These are phyloP conservation scores for Pichiaceae sp. DNA, from an alignment of 1,139 yeast species.

Conservation along the genomic window DNA sequence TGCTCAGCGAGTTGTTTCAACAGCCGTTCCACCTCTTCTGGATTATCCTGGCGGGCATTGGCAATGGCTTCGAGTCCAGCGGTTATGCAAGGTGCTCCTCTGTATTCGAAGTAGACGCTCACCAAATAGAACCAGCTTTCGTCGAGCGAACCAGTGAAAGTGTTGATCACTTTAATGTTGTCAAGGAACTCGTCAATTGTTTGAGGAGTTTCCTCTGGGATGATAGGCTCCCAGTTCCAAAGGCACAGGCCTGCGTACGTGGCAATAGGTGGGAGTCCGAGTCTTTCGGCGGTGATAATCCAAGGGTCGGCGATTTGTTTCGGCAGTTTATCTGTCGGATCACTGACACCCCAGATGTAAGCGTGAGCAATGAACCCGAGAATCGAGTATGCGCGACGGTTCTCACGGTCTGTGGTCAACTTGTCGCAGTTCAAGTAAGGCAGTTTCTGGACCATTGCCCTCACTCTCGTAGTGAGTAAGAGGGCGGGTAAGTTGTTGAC, in stretches of 20 bases:
- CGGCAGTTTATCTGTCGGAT: slow-evolving; percentile 63
- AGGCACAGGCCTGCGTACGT: slow-evolving; percentile 83
- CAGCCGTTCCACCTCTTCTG: slow-evolving; percentile 32
- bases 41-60: slow-evolving; percentile 37
- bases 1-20: slow-evolving; percentile 65
- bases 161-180: slow-evolving; percentile 69
- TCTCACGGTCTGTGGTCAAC: slow-evolving; percentile 39
- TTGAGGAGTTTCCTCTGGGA: slow-evolving; percentile 29
- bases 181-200: slow-evolving; percentile 33
- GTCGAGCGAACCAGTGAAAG: slow-evolving; percentile 85
- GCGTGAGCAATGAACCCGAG: slow-evolving; percentile 80
- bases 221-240: slow-evolving; percentile 73
- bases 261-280: slow-evolving; percentile 78
- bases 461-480: slow-evolving; percentile 54
- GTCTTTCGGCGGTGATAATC: slow-evolving; percentile 42
- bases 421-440: slow-evolving; percentile 42
- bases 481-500: slow-evolving; percentile 64
- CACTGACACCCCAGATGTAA: slow-evolving; percentile 71
- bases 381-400: slow-evolving; percentile 72
- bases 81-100: slow-evolving; percentile 61
- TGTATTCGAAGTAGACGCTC: slow-evolving; percentile 76
- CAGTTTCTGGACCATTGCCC: slow-evolving; percentile 51
- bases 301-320: slow-evolving; percentile 63
- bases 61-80: slow-evolving; percentile 56
- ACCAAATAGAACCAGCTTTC: slow-evolving; percentile 93